Base-by-base conservation (phyloP, 305 asterid genomes). In the Fraxinus greggii region DNA sequence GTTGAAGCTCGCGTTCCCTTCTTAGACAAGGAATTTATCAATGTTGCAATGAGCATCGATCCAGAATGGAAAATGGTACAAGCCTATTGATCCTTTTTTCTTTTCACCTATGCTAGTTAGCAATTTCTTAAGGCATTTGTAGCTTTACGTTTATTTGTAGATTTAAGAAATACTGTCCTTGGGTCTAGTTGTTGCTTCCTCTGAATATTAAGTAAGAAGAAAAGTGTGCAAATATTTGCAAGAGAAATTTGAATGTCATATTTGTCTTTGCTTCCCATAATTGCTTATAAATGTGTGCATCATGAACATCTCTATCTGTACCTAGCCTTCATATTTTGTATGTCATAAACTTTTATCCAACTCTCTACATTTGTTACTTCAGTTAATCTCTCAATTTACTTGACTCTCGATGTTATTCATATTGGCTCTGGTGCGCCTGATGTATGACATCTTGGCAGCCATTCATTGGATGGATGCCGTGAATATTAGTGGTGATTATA, bases 1-100 rank as follows among this genome's bases (percentile, higher is more conserved):
- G 89, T 97, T 85, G 99, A 97, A 88, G 98, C 98, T 79, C 98
- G 98, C 84, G 99, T 97, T 76, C 99, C 99, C 67, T 97, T 97
- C 92, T 89, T 97, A 83, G 99, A 97, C 86, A 94, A 94, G 90
- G 99, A 94, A 86, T 97, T 97, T 80, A 91, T 97, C 87, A 80
- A 93, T 79, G 88, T 92, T 38, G 99, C 98, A 42, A 95, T 97
- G 99, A 48, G 83, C 82, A 97, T 97, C 33, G 99, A 97, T 85
- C 99, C 99, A 29, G 98, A 92, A 80, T 93, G 93, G 94, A 97
- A 97, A 90, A 91, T 94, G 99, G 99, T 92, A 87, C n/a, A 59
- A 81, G 76, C 51, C 10, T 19, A 40, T 26, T 75, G 38, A 59
- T 80, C 45, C 81, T 84, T 35, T 59, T 80, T 29, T 81, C 40